Conservation (phyloP, 1,284 basidiomycete genomes). For the Ganoderma sp. region DNA sequence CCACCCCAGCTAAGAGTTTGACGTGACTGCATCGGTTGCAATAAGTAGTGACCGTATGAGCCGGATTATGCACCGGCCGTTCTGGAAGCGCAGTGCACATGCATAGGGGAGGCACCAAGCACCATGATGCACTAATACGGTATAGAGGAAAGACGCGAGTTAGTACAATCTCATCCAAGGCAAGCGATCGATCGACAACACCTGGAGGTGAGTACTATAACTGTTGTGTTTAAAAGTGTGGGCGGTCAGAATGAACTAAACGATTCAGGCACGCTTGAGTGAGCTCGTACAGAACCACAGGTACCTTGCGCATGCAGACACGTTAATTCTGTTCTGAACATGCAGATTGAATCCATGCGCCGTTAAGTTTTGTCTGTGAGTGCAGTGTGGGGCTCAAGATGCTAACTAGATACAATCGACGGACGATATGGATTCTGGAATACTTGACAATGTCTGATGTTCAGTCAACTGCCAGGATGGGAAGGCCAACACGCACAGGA, state of each 20-base stretch:
- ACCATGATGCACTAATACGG: too few species aligned
- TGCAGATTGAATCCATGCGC: too few species aligned
- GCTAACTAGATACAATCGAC: not conserved
- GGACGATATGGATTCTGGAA: too few species aligned
- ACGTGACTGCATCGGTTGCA: not conserved
- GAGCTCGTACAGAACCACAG: too few species aligned
- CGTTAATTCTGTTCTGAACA: too few species aligned
- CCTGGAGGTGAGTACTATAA: too few species aligned
- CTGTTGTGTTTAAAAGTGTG: not conserved
- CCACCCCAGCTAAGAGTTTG: not conserved
- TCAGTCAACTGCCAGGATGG: not conserved
- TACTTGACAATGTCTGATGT: not conserved
- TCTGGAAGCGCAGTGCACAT: not conserved
- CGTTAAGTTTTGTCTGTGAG: too few species aligned
- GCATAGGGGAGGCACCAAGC: not conserved
- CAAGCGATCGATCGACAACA: too few species aligned
- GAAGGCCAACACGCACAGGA: not conserved
- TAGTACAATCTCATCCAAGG: too few species aligned
- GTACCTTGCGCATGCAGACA: too few species aligned
- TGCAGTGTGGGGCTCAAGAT: too few species aligned
- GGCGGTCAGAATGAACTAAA: not conserved
- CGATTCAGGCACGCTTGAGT: not conserved
- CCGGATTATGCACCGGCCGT: not conserved
- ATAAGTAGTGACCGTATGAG: not conserved
- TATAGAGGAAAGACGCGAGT: too few species aligned